phyloP scores from a whole-genome alignment of 2,329 filamentous ascomycete species.

The Gnomoniopsis smithogilvyi region DNA sequence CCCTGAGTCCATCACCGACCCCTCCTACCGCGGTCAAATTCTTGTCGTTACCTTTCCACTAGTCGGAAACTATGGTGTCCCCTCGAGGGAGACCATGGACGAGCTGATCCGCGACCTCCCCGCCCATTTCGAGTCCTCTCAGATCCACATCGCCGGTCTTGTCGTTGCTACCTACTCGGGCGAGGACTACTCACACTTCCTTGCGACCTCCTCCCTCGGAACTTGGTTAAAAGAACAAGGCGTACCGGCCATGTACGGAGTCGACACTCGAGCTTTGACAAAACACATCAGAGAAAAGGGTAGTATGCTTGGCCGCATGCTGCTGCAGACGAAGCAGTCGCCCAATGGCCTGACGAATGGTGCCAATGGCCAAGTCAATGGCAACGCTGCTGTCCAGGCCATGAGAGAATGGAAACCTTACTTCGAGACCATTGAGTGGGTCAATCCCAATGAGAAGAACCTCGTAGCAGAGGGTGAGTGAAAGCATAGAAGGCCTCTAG shows the following conservation, averaged over 20 bases:
- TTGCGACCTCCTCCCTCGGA: conserved; percentile 86
- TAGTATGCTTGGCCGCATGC: conserved; percentile 91
- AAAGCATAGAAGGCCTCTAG: conserved; percentile 15
- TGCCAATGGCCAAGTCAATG: conserved; percentile 33
- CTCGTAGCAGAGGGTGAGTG: conserved; percentile 88
- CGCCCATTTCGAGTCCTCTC: conserved; percentile 85
- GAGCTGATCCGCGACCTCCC: conserved; percentile 81
- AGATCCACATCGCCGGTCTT: conserved; percentile 92
- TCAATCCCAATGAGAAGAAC: conserved; percentile 89
- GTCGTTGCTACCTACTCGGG: conserved; percentile 89
- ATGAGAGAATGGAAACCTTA: conserved; percentile 45
- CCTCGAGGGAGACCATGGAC: conserved; percentile 80
- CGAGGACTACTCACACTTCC: conserved; percentile 92
- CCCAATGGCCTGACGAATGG: conserved; percentile 40
- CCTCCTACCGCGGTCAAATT: conserved; percentile 88
- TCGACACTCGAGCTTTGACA: conserved; percentile 90
- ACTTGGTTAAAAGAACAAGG: conserved; percentile 96
- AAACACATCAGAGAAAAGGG: conserved; percentile 92
- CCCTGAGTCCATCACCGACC: conserved; percentile 87
- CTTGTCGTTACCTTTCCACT: conserved; percentile 94
- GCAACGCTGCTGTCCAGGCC: conserved; percentile 34
- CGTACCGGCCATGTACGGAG: conserved; percentile 88
- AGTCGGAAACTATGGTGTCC: conserved; percentile 96
- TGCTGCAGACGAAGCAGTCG: conserved; percentile 61
- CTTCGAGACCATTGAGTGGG: conserved; percentile 84